These are phyloP conservation scores for Daphne laureola DNA, from an alignment of 441 rosid species.

Conservation along the genomic window DNA sequence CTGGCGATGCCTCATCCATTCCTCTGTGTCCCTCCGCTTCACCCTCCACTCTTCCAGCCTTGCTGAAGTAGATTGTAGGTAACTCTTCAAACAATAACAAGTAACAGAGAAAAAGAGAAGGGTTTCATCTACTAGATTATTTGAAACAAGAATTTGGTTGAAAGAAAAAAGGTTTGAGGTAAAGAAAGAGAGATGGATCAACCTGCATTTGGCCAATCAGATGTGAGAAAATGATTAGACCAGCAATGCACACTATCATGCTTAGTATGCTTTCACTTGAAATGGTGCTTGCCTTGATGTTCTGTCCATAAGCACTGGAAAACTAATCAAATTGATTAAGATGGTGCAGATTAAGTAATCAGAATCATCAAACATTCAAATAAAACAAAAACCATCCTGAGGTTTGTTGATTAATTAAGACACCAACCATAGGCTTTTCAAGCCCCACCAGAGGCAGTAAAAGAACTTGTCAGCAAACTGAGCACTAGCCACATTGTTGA, in stretches of 20 bases:
- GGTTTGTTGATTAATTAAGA: not conserved
- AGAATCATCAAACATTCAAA: not conserved
- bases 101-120: not conserved
- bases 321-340: constrained; percentile 7
- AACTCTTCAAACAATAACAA: constrained; percentile 34
- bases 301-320: constrained; percentile 80
- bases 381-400: too few relatives aligned
- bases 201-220: constrained; percentile 91
- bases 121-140: too few relatives aligned
- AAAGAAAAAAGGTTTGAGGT: not conserved
- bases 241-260: constrained; percentile 55
- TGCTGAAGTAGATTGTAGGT: constrained; percentile 72
- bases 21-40: constrained; percentile 76
- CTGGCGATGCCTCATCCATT: constrained; percentile 94
- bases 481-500: constrained; percentile 52
- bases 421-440: constrained; percentile 59
- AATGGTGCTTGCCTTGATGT: constrained; percentile 56
- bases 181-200: not conserved
- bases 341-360: not conserved
- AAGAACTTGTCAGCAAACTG: constrained; percentile 56
- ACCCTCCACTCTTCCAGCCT: constrained; percentile 87
- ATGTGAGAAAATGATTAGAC: constrained; percentile 77
- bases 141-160: not conserved
- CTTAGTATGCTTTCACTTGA: constrained; percentile 59
- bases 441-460: constrained; percentile 97